phyloP scores from a whole-genome alignment of 2,329 filamentous ascomycete species.

The Epicoccum sorghinum region DNA sequence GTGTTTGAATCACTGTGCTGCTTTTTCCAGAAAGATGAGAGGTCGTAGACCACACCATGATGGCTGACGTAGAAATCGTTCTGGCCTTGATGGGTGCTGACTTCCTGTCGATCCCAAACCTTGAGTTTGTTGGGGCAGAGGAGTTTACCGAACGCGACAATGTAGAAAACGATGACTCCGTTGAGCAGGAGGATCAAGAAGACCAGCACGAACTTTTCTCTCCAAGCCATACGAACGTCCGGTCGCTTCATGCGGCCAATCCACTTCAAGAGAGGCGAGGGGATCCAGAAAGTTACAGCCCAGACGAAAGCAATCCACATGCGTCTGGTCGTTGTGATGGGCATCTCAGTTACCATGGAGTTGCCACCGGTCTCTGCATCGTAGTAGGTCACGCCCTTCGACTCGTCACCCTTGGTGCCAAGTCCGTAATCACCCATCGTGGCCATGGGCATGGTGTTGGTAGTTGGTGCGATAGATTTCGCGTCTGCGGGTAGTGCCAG shows the following conservation, averaged over 20 bases:
- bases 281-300: constrained; percentile 92
- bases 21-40: constrained; percentile 83
- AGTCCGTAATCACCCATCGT: constrained; percentile 84
- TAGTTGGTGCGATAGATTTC: constrained; percentile 61
- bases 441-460: constrained; percentile 61
- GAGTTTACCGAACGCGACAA: constrained; percentile 81
- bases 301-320: constrained; percentile 84
- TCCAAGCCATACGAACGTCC: constrained; percentile 96
- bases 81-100: constrained; percentile 71
- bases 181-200: constrained; percentile 83
- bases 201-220: constrained; percentile 88
- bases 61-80: constrained; percentile 87
- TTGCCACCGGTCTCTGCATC: constrained; percentile 80
- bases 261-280: constrained; percentile 78
- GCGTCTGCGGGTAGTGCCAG: constrained; percentile 51
- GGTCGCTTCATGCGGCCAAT: constrained; percentile 96
- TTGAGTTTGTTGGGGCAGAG: constrained; percentile 93
- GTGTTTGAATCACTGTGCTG: constrained; percentile 79
- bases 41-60: constrained; percentile 88
- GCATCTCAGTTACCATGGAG: constrained; percentile 75
- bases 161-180: constrained; percentile 85
- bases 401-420: constrained; percentile 80
- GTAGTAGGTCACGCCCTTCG: constrained; percentile 61
- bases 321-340: constrained; percentile 68
- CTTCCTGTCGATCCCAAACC: constrained; percentile 77